Conservation (phyloP, 805 yeast genomes). For the Torulaspora franciscae region DNA sequence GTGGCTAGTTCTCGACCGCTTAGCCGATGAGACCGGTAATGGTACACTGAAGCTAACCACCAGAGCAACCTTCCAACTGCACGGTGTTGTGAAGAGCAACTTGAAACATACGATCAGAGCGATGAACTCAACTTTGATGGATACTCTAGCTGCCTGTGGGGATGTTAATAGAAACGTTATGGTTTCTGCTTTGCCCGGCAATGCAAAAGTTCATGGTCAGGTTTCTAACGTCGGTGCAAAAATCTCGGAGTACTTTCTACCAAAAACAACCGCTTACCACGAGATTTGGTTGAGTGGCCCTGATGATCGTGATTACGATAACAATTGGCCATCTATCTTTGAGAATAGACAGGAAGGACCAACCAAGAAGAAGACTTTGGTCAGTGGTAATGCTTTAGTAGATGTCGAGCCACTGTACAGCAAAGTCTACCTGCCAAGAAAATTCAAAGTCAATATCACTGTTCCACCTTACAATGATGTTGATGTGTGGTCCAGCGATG, state of each 20-base stretch:
- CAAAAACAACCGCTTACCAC: slow-evolving; percentile 91
- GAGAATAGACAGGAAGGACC: slow-evolving; percentile 70
- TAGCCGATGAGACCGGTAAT: slow-evolving; percentile 79
- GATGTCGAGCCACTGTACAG: slow-evolving; percentile 86
- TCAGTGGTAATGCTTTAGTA: slow-evolving; percentile 79
- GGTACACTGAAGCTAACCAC: slow-evolving; percentile 93
- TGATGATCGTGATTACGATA: slow-evolving; percentile 61
- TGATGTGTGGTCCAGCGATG: slow-evolving; percentile 92
- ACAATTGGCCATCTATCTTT: slow-evolving; percentile 60
- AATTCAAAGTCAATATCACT: slow-evolving; percentile 89
- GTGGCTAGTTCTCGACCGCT: slow-evolving; percentile 79
- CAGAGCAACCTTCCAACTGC: slow-evolving; percentile 94
- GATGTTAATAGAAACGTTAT: slow-evolving; percentile 96
- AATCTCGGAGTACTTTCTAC: slow-evolving; percentile 79
- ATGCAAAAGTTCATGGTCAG: slow-evolving; percentile 75
- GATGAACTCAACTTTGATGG: slow-evolving; percentile 85
- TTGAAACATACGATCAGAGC: slow-evolving; percentile 88
- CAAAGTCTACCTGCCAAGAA: slow-evolving; percentile 84
- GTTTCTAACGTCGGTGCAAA: slow-evolving; percentile 56
- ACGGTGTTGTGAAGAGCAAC: slow-evolving; percentile 87
- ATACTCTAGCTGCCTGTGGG: slow-evolving; percentile 97
- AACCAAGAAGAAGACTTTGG: slow-evolving; percentile 70
- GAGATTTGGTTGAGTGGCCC: slow-evolving; percentile 93
- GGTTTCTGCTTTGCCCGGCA: slow-evolving; percentile 82
- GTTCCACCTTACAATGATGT: slow-evolving; percentile 97